phyloP scores from a whole-genome alignment of 2,329 filamentous ascomycete species.

The Fusarium sp. region DNA sequence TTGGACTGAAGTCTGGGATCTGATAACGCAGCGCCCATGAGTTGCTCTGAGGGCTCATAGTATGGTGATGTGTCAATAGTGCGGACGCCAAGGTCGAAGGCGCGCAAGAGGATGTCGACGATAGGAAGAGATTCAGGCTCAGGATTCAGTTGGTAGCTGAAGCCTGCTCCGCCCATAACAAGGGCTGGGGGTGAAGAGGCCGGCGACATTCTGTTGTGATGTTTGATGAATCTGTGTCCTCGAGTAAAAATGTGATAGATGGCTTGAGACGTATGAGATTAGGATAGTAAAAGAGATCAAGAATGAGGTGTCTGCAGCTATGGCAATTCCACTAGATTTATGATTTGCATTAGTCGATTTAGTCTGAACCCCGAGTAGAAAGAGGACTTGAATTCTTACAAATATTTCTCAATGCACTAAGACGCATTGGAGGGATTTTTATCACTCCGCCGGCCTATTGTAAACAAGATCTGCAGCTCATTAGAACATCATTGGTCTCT shows the following conservation, averaged over 20 bases:
- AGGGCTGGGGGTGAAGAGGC: neutral
- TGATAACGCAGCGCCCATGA: neutral
- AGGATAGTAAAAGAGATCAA: no score
- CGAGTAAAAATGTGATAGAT: no score
- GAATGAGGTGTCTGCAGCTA: neutral
- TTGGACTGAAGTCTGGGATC: neutral
- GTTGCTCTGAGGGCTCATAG: conserved; percentile 3
- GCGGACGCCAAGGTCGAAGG: neutral
- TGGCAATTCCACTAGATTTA: neutral
- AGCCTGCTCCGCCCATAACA: neutral
- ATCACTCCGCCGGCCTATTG: neutral
- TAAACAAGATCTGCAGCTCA: neutral
- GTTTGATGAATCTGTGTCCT: neutral
- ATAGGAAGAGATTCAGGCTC: neutral
- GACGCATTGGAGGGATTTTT: neutral
- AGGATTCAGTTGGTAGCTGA: neutral
- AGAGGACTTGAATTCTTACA: neutral
- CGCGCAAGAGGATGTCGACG: neutral
- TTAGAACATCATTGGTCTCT: neutral
- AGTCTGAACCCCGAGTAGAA: fast-evolving
- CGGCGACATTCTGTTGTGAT: neutral
- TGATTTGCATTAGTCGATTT: no score
- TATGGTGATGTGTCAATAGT: conserved; percentile 3
- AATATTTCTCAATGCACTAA: neutral
- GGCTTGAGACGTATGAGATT: neutral